These are phyloP conservation scores for Zizania palustris DNA, from an alignment of 202 grass and related monocot species.

Conservation along the genomic window DNA sequence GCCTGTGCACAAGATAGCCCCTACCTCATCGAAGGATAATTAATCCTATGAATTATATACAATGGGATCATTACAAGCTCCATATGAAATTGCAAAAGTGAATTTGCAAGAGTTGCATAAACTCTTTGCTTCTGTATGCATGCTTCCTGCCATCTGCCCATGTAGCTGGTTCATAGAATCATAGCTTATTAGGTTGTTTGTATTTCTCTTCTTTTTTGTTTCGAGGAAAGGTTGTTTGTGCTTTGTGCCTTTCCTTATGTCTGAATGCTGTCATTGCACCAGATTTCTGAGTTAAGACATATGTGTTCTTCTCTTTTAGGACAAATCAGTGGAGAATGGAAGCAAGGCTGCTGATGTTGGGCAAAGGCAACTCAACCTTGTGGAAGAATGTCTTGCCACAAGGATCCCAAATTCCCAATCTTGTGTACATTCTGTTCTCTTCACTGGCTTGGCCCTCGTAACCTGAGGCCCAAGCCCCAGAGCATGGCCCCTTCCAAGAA, in stretches of 20 bases:
- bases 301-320: conserved; percentile 9
- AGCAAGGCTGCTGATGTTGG: conserved; percentile 1
- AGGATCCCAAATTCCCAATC: neutral
- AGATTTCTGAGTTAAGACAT: neutral
- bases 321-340: conserved; percentile 33
- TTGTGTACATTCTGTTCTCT: conserved; percentile 38
- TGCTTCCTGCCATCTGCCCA: neutral
- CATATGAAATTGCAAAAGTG: neutral
- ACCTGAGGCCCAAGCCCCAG: conserved; percentile 44
- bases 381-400: conserved; percentile 4
- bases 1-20: neutral
- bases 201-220: neutral
- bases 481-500: conserved; percentile 41
- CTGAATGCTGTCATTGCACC: neutral
- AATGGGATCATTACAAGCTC: neutral
- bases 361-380: conserved; percentile 9
- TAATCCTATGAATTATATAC: neutral
- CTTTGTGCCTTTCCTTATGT: neutral
- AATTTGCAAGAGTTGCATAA: neutral
- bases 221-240: neutral
- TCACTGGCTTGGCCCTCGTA: conserved; percentile 23
- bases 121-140: neutral
- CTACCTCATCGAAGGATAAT: neutral
- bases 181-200: neutral
- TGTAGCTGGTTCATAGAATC: neutral